Evolutionary conservation across 2,329 filamentous ascomycete species (phyloP).

Genomic region (Nemania sp.): DNA sequence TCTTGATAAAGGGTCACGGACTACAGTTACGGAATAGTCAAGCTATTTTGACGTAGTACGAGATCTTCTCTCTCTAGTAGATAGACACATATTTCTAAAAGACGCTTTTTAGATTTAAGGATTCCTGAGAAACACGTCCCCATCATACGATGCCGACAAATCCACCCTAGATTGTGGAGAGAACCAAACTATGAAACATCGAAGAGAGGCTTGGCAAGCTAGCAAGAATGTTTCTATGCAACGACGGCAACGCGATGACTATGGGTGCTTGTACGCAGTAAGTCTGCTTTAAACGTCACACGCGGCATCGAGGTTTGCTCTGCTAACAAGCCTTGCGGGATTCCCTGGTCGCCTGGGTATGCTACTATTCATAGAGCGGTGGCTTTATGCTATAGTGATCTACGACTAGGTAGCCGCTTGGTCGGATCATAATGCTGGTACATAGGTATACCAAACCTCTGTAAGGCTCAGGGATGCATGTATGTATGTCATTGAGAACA

Average conservation of each 20-base stretch:
- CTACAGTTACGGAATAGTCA: no score
- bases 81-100: no score
- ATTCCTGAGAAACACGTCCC: not conserved
- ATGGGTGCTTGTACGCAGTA: not conserved
- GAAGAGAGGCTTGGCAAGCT: conserved; percentile 7
- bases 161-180: not conserved
- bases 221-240: conserved; percentile 2
- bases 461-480: conserved; percentile 29
- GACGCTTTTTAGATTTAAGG: no score
- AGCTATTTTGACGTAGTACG: no score
- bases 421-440: conserved; percentile 17
- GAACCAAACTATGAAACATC: conserved; percentile 14
- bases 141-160: not conserved
- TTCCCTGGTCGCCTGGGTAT: conserved; percentile 8
- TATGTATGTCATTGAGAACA: conserved; percentile 7
- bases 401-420: conserved; percentile 6
- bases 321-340: conserved; percentile 15
- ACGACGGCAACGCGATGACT: not conserved
- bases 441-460: not conserved
- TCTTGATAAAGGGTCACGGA: no score
- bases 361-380: conserved; percentile 31
- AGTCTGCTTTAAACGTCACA: not conserved
- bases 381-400: conserved; percentile 28
- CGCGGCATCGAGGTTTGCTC: conserved; percentile 5
- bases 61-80: not conserved